Percentiles rank a stretch among this genome's conserved stretches.
phyloP scores from a whole-genome alignment of 805 yeast species.

The Ogataea saltuana region DNA sequence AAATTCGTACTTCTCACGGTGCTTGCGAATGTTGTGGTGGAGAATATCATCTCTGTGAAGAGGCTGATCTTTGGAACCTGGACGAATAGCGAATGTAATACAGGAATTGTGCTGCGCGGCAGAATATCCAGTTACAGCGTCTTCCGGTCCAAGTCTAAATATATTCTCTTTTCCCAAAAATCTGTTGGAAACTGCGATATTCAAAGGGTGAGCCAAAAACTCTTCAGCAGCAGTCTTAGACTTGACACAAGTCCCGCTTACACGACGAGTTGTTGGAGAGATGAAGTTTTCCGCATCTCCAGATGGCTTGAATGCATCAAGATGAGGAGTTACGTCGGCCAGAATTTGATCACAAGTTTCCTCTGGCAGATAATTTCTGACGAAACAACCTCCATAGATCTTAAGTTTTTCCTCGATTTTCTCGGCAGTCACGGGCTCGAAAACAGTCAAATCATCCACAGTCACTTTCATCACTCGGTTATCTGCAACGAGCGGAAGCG shows the following conservation, averaged over 20 bases:
- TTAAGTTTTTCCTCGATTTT: conserved; percentile 1
- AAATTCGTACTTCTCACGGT: conserved; percentile 7
- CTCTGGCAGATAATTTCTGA: conserved; percentile 1
- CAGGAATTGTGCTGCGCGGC: conserved; percentile 27
- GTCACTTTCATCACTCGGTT: conserved; percentile 2
- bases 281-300: conserved; percentile 8
- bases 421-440: conserved; percentile 4
- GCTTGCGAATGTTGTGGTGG: conserved; percentile 29
- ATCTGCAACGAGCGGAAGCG: neutral
- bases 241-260: conserved; percentile 11
- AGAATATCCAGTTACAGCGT: conserved; percentile 16
- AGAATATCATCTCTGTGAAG: conserved; percentile 32
- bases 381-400: conserved; percentile 5
- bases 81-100: conserved; percentile 29
- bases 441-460: conserved; percentile 3
- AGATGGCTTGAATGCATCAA: neutral
- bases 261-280: conserved; percentile 11
- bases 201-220: conserved; percentile 3
- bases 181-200: conserved; percentile 11
- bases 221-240: conserved; percentile 5
- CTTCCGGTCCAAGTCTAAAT: conserved; percentile 10
- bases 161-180: conserved; percentile 6
- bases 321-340: conserved; percentile 3
- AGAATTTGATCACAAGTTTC: conserved; percentile 1
- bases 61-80: conserved; percentile 30